Percentiles rank a stretch among this genome's conserved stretches.
These are phyloP conservation scores for Torulaspora delbrueckii DNA, from an alignment of 805 yeast genomes.

Conservation along the genomic window DNA sequence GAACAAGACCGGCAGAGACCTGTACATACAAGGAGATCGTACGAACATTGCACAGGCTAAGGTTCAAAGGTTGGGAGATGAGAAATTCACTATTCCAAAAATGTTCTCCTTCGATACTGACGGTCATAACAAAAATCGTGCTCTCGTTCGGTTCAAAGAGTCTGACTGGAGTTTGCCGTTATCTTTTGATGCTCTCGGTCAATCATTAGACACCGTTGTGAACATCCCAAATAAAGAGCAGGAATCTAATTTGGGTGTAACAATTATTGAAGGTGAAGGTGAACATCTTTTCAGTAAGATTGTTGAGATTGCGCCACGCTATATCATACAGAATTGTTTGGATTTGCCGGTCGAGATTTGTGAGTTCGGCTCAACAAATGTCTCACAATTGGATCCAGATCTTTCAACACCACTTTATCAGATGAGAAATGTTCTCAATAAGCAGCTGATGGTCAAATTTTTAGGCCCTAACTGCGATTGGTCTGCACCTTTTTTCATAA, in stretches of 20 bases:
- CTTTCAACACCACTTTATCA: conserved; percentile 57
- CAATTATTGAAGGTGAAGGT: conserved; percentile 79
- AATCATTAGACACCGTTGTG: conserved; percentile 53
- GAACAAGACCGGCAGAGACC: conserved; percentile 69
- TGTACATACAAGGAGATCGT: conserved; percentile 54
- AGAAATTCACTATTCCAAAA: conserved; percentile 47
- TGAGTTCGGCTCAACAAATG: conserved; percentile 61
- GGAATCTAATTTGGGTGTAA: conserved; percentile 73
- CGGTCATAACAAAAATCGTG: conserved; percentile 58
- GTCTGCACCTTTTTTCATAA: conserved; percentile 84
- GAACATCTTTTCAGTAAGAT: conserved; percentile 72
- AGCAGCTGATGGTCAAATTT: conserved; percentile 58
- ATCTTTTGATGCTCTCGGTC: conserved; percentile 89
- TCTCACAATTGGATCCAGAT: conserved; percentile 43
- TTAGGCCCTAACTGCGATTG: conserved; percentile 55
- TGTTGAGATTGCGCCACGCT: conserved; percentile 78
- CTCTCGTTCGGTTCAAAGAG: conserved; percentile 58
- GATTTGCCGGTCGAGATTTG: conserved; percentile 52
- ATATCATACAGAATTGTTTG: conserved; percentile 61
- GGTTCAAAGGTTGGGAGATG: conserved; percentile 32
- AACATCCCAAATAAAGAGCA: conserved; percentile 45
- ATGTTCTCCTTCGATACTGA: conserved; percentile 79
- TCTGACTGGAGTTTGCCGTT: conserved; percentile 68
- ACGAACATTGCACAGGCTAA: conserved; percentile 48
- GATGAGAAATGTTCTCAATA: conserved; percentile 47